A percentile compares a stretch with the other conserved stretches of the same genome.
phyloP scores from a whole-genome alignment of 495 filamentous ascomycete genomes.

The Saxophila tyrrhenica region DNA sequence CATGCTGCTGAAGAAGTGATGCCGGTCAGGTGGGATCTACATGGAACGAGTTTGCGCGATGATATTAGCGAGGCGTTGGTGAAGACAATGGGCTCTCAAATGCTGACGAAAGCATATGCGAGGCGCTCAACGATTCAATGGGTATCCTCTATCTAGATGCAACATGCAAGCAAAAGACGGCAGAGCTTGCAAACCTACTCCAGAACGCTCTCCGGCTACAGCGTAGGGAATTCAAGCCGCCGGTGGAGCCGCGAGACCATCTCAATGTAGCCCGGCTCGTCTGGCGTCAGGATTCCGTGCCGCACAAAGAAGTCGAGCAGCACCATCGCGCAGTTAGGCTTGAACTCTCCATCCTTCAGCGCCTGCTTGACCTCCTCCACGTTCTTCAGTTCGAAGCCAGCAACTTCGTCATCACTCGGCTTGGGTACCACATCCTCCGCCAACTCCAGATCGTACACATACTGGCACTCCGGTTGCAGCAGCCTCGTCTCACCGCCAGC shows the following conservation, averaged over 20 bases:
- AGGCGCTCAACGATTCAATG: neutral
- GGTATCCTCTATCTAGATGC: slow-evolving; percentile 12
- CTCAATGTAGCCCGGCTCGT: slow-evolving; percentile 77
- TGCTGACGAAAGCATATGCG: neutral
- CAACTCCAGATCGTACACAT: slow-evolving; percentile 82
- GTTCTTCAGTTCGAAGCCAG: slow-evolving; percentile 65
- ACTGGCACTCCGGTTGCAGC: slow-evolving; percentile 84
- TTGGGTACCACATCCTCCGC: slow-evolving; percentile 50
- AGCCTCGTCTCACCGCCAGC: slow-evolving; percentile 81
- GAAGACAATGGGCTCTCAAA: neutral
- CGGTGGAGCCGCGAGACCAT: slow-evolving; percentile 68
- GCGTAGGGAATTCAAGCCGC: slow-evolving; percentile 67
- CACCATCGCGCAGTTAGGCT: slow-evolving; percentile 83
- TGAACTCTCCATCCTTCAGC: slow-evolving; percentile 65
- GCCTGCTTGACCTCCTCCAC: slow-evolving; percentile 63
- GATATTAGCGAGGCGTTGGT: slow-evolving; percentile 20
- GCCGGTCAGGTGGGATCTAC: neutral
- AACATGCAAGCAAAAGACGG: slow-evolving; percentile 2
- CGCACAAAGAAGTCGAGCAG: slow-evolving; percentile 85
- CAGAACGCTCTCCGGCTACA: no score
- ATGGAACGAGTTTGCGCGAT: neutral
- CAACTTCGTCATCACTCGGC: slow-evolving; percentile 80
- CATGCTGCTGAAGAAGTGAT: slow-evolving; percentile 79
- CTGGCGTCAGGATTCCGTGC: slow-evolving; percentile 66
- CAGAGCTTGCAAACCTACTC: no score